These are phyloP conservation scores for Kazachstania bromeliacearum DNA, from an alignment of 805 yeast genomes.

Conservation along the genomic window DNA sequence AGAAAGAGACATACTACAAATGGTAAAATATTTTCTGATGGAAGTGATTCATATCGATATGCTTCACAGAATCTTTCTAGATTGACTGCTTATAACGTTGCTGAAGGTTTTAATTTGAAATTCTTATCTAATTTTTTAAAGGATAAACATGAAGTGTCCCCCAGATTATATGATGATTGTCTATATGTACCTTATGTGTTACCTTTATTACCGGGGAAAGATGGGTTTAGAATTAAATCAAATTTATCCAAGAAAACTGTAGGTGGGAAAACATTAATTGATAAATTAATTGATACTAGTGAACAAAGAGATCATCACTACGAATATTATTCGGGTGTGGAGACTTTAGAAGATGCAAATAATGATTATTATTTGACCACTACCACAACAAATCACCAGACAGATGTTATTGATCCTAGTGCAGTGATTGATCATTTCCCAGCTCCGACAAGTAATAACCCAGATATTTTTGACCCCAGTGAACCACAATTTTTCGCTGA, in stretches of 20 bases:
- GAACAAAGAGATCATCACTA: constrained; percentile 88
- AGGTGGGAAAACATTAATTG: constrained; percentile 46
- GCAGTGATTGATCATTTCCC: constrained; percentile 24
- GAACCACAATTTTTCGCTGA: constrained; percentile 85
- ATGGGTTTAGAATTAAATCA: constrained; percentile 67
- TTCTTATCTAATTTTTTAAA: constrained; percentile 55
- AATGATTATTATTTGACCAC: constrained; percentile 2
- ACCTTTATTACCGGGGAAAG: constrained; percentile 78
- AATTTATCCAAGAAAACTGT: constrained; percentile 37
- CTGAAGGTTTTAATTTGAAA: constrained; percentile 68
- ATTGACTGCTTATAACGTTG: constrained; percentile 84
- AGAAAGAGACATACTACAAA: constrained; percentile 2
- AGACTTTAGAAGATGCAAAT: constrained; percentile 45
- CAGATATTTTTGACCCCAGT: constrained; percentile 71
- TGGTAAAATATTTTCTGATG: neutral
- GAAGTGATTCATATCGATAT: constrained; percentile 1
- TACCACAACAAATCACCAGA: constrained; percentile 1
- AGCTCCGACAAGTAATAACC: constrained; percentile 16
- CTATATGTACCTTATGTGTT: constrained; percentile 80
- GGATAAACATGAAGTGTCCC: constrained; percentile 70
- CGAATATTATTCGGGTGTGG: constrained; percentile 78
- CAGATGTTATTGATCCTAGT: constrained; percentile 12
- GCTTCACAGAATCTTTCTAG: constrained; percentile 57
- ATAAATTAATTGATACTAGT: constrained; percentile 63
- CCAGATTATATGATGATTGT: constrained; percentile 87